A percentile compares a stretch with the other conserved stretches of the same genome.
phyloP scores from a whole-genome alignment of 2,329 filamentous ascomycete genomes.

The Talaromyces sp. region DNA sequence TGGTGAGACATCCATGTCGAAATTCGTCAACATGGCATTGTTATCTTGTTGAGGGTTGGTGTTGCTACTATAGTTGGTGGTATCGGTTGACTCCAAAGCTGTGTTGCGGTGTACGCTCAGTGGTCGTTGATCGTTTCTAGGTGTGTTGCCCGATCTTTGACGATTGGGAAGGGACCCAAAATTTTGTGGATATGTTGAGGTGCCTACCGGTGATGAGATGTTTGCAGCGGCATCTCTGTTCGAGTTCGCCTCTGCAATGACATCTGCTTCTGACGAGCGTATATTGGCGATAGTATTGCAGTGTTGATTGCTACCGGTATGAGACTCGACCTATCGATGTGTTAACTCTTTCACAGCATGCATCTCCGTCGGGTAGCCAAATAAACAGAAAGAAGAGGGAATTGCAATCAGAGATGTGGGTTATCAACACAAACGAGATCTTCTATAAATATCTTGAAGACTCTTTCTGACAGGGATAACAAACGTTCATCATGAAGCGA shows the following conservation, averaged over 20 bases:
- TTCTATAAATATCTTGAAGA: slow-evolving; percentile 31
- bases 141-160: slow-evolving; percentile 21
- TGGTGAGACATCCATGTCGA: slow-evolving; percentile 34
- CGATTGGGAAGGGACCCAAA: slow-evolving; percentile 27
- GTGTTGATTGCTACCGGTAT: background rate
- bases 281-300: background rate
- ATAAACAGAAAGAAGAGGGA: background rate
- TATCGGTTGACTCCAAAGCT: background rate
- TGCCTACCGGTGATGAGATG: slow-evolving; percentile 12
- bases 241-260: background rate
- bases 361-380: background rate
- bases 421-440: slow-evolving; percentile 64
- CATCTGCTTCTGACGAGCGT: background rate
- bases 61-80: slow-evolving; percentile 13
- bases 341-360: background rate
- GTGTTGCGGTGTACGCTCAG: background rate
- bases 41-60: slow-evolving; percentile 11
- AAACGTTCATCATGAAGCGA: slow-evolving; percentile 63
- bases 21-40: slow-evolving; percentile 19
- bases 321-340: background rate
- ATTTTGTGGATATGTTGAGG: slow-evolving; percentile 1
- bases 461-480: slow-evolving; percentile 98
- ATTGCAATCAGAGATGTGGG: slow-evolving; percentile 59
- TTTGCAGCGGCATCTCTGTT: background rate
- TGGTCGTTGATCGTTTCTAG: background rate